These are phyloP conservation scores for Zalerion maritima DNA, from an alignment of 495 filamentous ascomycete species.

Conservation along the genomic window DNA sequence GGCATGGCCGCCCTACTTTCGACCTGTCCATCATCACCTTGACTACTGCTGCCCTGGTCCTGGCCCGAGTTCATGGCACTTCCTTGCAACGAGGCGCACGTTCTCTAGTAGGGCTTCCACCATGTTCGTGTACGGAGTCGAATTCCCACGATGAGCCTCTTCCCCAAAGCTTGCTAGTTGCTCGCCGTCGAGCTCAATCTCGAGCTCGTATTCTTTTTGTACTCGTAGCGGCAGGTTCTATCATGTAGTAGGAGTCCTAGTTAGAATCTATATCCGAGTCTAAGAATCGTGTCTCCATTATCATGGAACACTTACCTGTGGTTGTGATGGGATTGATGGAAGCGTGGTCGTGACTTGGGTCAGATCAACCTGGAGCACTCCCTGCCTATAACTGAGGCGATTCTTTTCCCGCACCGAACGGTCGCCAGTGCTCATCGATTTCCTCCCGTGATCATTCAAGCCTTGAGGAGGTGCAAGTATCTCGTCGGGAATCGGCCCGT, in stretches of 20 bases:
- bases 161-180: slow-evolving; percentile 56
- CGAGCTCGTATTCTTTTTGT: slow-evolving; percentile 74
- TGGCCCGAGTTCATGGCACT: too few relatives aligned
- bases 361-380: slow-evolving; percentile 74
- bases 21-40: too few relatives aligned
- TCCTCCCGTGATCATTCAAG: slow-evolving; percentile 13
- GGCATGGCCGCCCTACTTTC: too few relatives aligned
- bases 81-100: slow-evolving; percentile 50
- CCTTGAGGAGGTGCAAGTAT: slow-evolving; percentile 14
- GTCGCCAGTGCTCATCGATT: slow-evolving; percentile 18
- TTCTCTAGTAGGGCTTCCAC: slow-evolving; percentile 79
- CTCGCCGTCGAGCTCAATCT: slow-evolving; percentile 61
- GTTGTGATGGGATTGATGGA: too few relatives aligned
- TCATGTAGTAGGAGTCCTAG: too few relatives aligned
- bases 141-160: slow-evolving; percentile 38
- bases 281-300: too few relatives aligned
- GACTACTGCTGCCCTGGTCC: too few relatives aligned
- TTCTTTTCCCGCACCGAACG: slow-evolving; percentile 65
- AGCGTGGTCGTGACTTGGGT: slow-evolving; percentile 82
- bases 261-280: too few relatives aligned
- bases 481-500: slow-evolving; percentile 45
- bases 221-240: background rate
- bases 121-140: slow-evolving; percentile 56
- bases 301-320: too few relatives aligned
- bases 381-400: slow-evolving; percentile 73